Evolutionary conservation across 495 filamentous ascomycete species (phyloP), one percentile per base, ranked within the genome.

Genomic region (Lophiostoma macrostomum): DNA sequence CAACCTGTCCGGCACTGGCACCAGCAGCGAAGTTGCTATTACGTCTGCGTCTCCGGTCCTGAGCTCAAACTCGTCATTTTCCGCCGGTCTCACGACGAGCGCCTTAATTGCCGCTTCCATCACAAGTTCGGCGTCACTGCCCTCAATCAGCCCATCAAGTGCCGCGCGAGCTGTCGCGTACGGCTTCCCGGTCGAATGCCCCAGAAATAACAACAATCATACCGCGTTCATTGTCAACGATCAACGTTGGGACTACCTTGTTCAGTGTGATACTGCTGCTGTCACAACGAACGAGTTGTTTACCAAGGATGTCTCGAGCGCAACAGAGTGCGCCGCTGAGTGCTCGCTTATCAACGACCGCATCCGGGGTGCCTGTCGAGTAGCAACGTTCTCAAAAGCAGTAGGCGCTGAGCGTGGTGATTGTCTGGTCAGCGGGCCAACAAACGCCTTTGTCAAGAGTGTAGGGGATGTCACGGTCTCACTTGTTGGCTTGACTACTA

Each of bases 101-200:
- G 22, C 3, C n/a, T 18, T 29, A 6, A 3, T 19, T 4, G 8
- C 40, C 11, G 14, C 23, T 12, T 6, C 30, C 5, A 44, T 30
- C 40, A 41, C 37, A 41, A 19, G 14, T 19, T 6, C 3, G 20
- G 37, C 18, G 6, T 16, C 11, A 11, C 3, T 22, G 25, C 37
- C 37, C 11, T 41, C 37, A 7, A 4, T 19, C 3, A 7, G 16
- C 22, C 10, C 40, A 20, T 12, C 40, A 4, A 4, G 7, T 25
- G 5, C 19, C 5, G 8, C 23, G 22, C 11, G 10, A 27, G 51
- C 63, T 3, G 60, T 54, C 4, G 41, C 50, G 7, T n/a, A n/a
- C n/a, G n/a, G n/a, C n/a, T 29, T 58, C n/a, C 43, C 61, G 16
- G 50, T 67, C 41, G 36, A 22, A 22, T 69, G 66, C 38, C 66